phyloP scores from a whole-genome alignment of 208 protist genomes.

The Acanthamoeba quina region DNA sequence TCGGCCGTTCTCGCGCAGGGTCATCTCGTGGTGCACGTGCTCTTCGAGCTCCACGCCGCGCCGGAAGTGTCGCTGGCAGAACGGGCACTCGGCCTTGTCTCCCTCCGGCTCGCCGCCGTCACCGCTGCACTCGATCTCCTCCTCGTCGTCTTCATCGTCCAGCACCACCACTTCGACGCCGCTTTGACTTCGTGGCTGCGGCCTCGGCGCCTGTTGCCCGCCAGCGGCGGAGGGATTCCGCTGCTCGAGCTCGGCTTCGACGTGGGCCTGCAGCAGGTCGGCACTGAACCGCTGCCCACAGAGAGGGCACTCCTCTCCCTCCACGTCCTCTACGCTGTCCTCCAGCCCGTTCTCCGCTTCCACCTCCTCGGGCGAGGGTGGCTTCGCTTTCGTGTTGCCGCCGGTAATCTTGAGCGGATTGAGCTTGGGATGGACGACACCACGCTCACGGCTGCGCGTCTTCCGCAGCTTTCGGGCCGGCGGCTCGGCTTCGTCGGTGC shows the following conservation, averaged over 20 bases:
- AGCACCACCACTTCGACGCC: conserved; percentile 10
- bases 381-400: neutral
- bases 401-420: conserved; percentile 6
- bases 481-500: neutral
- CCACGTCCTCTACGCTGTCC: conserved; percentile 5
- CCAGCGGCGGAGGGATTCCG: neutral
- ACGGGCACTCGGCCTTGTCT: conserved; percentile 39
- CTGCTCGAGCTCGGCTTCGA: conserved; percentile 14
- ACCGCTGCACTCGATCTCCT: conserved; percentile 9
- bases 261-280: conserved; percentile 11
- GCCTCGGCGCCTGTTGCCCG: neutral
- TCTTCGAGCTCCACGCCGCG: conserved; percentile 13
- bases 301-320: conserved; percentile 3
- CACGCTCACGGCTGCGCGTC: conserved; percentile 27
- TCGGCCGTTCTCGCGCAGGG: neutral
- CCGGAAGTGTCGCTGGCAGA: conserved; percentile 50
- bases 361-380: neutral
- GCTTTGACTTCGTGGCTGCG: neutral
- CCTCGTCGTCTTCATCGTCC: conserved; percentile 4
- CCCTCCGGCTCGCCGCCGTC: neutral
- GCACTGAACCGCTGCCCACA: neutral
- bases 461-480: neutral
- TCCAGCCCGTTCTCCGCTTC: neutral
- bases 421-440: conserved; percentile 3
- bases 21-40: conserved; percentile 6